Base-by-base conservation (phyloP, 2,329 filamentous ascomycete species). In the Hypoxylon sp. region DNA sequence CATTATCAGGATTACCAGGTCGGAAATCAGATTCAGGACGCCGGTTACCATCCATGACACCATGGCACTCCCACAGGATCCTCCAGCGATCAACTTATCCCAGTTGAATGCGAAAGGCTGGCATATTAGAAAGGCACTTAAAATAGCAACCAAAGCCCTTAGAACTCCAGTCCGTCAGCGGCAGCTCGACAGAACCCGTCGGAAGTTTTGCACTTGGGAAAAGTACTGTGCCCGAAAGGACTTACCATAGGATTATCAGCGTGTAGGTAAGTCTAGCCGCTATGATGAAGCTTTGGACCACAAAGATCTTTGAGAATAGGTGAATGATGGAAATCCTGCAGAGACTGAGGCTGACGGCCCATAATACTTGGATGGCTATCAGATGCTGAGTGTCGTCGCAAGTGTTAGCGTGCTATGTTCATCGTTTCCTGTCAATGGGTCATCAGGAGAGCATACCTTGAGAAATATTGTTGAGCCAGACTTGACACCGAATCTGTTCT, bases 31-130 rank as follows among this genome's bases (percentile, higher is more conserved):
- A 55, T 77, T 78, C 46, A 78, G 50, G n/a, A 71, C 57, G 2
- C 77, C 76, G 20, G 75, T 75, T 14, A 72, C 61, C n/a, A 72
- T 67, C 64, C 72, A 78, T 4, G 70, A 73, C 26, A 72, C 38
- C 6, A 72, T 70, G 49, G 74, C 70, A 69, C 76, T 73, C 22
- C 75, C 75, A 57, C 74, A 80, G 4, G 70, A 64, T 12, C 78
- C 75, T 18, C 71, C 74, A 9, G 70, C 71, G 40, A 76, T 74
- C 14, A 67, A 61, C 28, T 66, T 74, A 56, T 79, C 68, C 78
- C 78, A 80, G 48, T 74, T 77, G 50, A 74, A 75, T 7, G 74
- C 71, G 28, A 80, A 70, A 1, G 79, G 79, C n/a, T 59, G 71
- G 65, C 78, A 81, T 50, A 80, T 76, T 36, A 80, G 70, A 61